Percentiles rank a stretch among this genome's conserved stretches.
Conservation (phyloP, 257 asterid genomes). For the Solanum arcanum region DNA sequence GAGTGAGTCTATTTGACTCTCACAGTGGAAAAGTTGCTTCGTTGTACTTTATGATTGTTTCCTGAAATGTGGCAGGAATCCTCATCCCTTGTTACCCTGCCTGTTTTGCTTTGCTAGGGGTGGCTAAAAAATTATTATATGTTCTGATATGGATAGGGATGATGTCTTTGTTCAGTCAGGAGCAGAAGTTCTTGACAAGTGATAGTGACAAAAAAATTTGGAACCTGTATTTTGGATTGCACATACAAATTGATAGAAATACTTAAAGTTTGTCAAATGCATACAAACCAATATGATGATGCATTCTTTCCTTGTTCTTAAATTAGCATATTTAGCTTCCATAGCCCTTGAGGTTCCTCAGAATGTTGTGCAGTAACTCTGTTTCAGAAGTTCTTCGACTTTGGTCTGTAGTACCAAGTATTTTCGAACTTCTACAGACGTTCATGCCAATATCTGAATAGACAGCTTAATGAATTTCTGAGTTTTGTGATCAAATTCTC, state of each 20-base stretch:
- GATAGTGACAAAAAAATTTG: conserved; percentile 21
- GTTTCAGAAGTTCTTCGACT: neutral
- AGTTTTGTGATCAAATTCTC: neutral
- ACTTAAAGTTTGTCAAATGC: neutral
- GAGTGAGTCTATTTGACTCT: neutral
- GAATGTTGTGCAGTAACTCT: neutral
- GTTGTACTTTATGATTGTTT: neutral
- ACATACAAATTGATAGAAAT: neutral
- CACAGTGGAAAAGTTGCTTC: neutral
- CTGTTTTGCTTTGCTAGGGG: conserved; percentile 1
- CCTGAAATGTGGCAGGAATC: conserved; percentile 1
- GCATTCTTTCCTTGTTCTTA: neutral
- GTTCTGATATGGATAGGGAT: conserved; percentile 5
- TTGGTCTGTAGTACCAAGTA: neutral
- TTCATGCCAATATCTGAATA: neutral
- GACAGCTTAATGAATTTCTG: neutral
- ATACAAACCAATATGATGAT: neutral
- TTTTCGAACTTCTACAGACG: neutral
- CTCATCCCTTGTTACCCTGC: neutral
- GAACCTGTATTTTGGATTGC: conserved; percentile 13
- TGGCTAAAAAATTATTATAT: conserved; percentile 4
- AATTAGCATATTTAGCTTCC: neutral
- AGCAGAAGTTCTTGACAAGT: neutral
- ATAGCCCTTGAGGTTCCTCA: neutral
- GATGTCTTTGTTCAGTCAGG: conserved; percentile 2